A percentile compares a stretch with the other conserved stretches of the same genome.
These are phyloP conservation scores for Aspergillus eucalypticola DNA, from an alignment of 2,329 filamentous ascomycete species.

Conservation along the genomic window DNA sequence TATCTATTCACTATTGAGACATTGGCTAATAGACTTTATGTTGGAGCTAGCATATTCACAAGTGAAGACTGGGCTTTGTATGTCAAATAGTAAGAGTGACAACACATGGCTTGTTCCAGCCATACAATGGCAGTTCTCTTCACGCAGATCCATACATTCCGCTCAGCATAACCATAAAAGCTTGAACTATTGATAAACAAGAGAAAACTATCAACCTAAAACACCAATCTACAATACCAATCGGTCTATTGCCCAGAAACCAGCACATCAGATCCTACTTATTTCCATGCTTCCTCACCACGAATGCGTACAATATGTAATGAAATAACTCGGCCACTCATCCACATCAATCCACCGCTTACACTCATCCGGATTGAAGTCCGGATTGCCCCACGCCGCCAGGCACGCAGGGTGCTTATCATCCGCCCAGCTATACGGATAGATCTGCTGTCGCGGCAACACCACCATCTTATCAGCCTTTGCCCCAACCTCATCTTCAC, in stretches of 20 bases:
- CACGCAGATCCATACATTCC: too few relatives aligned
- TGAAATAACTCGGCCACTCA: conserved; percentile 27
- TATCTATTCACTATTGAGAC: too few relatives aligned
- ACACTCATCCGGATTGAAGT: conserved; percentile 22
- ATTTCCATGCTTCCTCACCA: conserved; percentile 12
- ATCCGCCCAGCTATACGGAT: conserved; percentile 25
- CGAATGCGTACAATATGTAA: conserved; percentile 26
- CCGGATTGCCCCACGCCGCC: conserved; percentile 17
- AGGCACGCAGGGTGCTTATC: conserved; percentile 17
- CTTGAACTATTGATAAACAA: too few relatives aligned
- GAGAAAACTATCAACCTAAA: background rate
- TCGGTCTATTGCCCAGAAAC: background rate
- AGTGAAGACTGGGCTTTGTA: too few relatives aligned
- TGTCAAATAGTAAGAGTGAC: too few relatives aligned
- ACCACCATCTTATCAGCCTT: conserved; percentile 13
- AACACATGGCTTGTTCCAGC: too few relatives aligned
- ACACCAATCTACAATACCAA: background rate
- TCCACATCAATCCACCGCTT: conserved; percentile 22
- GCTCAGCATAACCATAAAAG: too few relatives aligned
- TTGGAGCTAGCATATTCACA: too few relatives aligned
- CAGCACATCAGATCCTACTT: background rate
- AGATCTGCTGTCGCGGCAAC: conserved; percentile 20
- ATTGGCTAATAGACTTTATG: too few relatives aligned
- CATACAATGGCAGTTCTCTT: too few relatives aligned
- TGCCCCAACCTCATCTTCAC: background rate